A percentile compares a stretch with the other conserved stretches of the same genome.
These are phyloP conservation scores for Aspergillus arachidicola DNA, from an alignment of 2,329 filamentous ascomycete genomes.

Conservation along the genomic window DNA sequence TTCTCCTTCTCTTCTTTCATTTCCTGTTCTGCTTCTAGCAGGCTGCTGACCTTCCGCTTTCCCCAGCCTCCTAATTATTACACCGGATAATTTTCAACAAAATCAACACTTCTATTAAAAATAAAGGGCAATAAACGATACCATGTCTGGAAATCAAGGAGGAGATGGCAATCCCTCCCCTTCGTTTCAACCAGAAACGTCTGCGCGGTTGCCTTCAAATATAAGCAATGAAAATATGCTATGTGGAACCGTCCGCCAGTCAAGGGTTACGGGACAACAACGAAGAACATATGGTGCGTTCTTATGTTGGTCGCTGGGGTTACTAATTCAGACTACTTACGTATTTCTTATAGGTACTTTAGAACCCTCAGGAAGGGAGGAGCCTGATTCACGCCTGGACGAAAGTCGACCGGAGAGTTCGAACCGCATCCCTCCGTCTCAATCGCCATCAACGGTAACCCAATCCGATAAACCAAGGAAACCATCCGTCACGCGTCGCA, in stretches of 20 bases:
- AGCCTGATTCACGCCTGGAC: conserved; percentile 27
- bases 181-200: conserved; percentile 10
- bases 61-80: conserved; percentile 7
- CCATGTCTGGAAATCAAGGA: conserved; percentile 7
- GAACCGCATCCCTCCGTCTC: conserved; percentile 38
- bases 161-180: conserved; percentile 11
- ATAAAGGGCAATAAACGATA: not conserved
- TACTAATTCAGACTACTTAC: not conserved
- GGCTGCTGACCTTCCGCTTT: not conserved
- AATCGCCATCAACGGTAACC: conserved; percentile 48
- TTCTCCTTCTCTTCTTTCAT: too few relatives aligned
- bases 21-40: too few relatives aligned
- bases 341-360: conserved; percentile 33
- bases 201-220: conserved; percentile 15
- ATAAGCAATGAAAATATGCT: conserved; percentile 17
- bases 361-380: conserved; percentile 25
- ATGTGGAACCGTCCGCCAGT: conserved; percentile 19
- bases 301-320: not conserved
- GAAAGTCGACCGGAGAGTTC: conserved; percentile 34
- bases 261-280: conserved; percentile 15
- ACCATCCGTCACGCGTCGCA: conserved; percentile 70
- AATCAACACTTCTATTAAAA: not conserved
- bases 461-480: conserved; percentile 61
- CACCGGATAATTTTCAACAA: not conserved
- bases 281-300: conserved; percentile 35